phyloP scores from a whole-genome alignment of 2,329 filamentous ascomycete species.

The Talaromyces sp. region DNA sequence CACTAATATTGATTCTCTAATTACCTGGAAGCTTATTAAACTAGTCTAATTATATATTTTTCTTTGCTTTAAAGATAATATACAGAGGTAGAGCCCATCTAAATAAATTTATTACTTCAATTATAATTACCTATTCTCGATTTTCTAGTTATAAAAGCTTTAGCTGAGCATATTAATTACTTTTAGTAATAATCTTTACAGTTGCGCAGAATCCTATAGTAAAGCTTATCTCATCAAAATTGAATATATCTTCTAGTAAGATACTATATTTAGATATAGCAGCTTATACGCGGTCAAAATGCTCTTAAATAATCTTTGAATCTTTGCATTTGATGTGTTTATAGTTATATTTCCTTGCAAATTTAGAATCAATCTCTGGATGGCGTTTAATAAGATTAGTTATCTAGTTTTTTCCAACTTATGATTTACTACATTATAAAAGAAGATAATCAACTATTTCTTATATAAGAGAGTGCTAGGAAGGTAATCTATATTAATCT shows the following conservation, averaged over 20 bases:
- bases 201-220: neutral
- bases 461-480: no score
- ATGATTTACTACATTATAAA: neutral
- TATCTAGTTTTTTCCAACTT: neutral
- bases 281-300: neutral
- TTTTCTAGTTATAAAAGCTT: neutral
- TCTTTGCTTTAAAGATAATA: no score
- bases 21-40: no score
- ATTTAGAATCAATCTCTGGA: neutral
- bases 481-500: no score
- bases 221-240: neutral
- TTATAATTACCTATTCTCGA: neutral
- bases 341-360: neutral
- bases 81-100: no score
- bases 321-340: neutral
- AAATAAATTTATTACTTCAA: no score
- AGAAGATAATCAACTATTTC: no score
- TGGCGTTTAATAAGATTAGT: neutral
- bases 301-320: neutral
- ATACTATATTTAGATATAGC: neutral
- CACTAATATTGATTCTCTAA: no score
- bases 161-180: no score
- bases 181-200: no score
- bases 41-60: no score
- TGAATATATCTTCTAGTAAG: neutral